Base-by-base conservation (phyloP, 257 asterid species). In the Phtheirospermum japonicum region DNA sequence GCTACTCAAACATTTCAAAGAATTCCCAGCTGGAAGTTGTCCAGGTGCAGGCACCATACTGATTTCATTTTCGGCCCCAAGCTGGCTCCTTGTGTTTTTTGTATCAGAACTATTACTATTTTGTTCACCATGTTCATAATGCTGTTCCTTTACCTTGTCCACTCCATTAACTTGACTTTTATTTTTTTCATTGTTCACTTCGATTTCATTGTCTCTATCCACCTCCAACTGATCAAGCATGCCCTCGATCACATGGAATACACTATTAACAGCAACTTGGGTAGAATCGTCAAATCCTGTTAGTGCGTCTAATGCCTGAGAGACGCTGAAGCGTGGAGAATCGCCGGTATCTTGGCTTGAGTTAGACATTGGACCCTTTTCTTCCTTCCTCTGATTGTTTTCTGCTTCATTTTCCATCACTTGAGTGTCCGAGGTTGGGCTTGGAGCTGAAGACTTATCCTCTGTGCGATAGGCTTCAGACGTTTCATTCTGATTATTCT, bases 201-300 rank as follows among this genome's bases (percentile, higher is more conserved):
- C 78, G 70, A 65, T 73, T 61, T 66, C 76, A 40, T 53, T 63
- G 50, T 74, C 81, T 63, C 71, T 75, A 34, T 76, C 85, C 58
- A 56, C 89, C 62, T 84, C 95, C 63, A 85, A 72, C 75, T 80
- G 83, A 68, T 87, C 82, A 75, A 93, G 80, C 96, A 93, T 78
- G 81, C 66, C 90, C 77, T 83, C 97, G 37, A 93, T 80, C 58
- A 85, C 96, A 77, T 80, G 59, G 75, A 86, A 93, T 39, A 93
- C 96, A 75, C 85, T 83, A 61, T 85, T 87, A 68, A 93, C 96
- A 66, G 99, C 97, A 61, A 79, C 79, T 80, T 93, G 99, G 49
- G 97, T 87, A 31, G 99, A 82, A 82, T 93, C 99, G 82, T 93
- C 99, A 51, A 93, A 76, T 33, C 81, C 95, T 48, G 96, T 79